Evolutionary conservation across 108 stramenopile genomes (phyloP), one percentile per base, ranked within the genome.

Genomic region (Nitzschia palea): DNA sequence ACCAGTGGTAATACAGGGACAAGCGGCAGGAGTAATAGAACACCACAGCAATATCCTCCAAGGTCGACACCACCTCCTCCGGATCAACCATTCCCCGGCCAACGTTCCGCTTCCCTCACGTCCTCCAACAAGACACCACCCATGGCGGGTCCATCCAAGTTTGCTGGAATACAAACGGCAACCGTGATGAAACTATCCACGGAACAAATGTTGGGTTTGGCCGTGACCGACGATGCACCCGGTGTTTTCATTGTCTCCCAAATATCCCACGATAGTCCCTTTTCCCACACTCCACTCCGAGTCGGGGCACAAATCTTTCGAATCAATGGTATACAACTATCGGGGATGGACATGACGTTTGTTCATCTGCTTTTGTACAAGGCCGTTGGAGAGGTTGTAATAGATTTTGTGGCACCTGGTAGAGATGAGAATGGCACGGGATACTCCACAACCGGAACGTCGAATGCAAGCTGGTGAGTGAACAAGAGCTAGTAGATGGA

Each of bases 321-420:
- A 12, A 40, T 60, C 59, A 60, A 60, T 40, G 59, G 47, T 20
- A 20, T 48, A 48, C 47, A 48, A 48, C 47, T 48, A 4, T 10
- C 47, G 6, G 59, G 59, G 22, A 10, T 60, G 37, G 37, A 60
- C 25, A 37, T 60, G 37, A 6, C 40, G 15, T 60, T 34, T 23
- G 23, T 60, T 25, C 40, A 40, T 22, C 36, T 42, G 2, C 40
- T 60, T 6, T 34, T 60, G 14, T 40, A 40, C 10, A 43, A 40
- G 0, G 25, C 43, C 2, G 59, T 60, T 8, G 59, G 59, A 1
- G n/a, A 18, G n/a, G 59, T 60, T 9, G 25, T 34, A 6, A 42
- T 60, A 26, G 47, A 48, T 12, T 48, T 48, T 31, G 0, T 56
- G 51, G 51, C 23, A 25, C 23, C 23, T 26, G 51, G 12, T 26